Conservation (phyloP, 805 yeast genomes). For the Candida ponderosae region DNA sequence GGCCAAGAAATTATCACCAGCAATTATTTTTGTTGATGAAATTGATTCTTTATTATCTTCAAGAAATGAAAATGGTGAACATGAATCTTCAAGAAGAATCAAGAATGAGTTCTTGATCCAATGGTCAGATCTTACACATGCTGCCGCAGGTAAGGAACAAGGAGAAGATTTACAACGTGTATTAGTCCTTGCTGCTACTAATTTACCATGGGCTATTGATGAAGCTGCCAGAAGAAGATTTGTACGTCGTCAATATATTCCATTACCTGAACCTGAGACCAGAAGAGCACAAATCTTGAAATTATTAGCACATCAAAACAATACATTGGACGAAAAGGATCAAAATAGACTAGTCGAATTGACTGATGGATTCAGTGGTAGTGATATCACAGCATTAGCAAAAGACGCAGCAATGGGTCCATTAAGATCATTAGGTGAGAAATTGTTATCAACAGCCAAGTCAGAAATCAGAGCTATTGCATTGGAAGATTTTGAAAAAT, state of each 20-base stretch:
- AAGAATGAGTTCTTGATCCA: constrained; percentile 92
- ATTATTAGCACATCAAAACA: constrained; percentile 60
- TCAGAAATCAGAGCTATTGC: constrained; percentile 74
- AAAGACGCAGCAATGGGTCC: constrained; percentile 99
- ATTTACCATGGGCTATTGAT: constrained; percentile 94
- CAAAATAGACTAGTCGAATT: constrained; percentile 49
- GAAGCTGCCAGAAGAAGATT: constrained; percentile 96
- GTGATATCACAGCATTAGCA: constrained; percentile 90
- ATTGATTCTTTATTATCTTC: constrained; percentile 85
- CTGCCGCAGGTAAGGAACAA: constrained; percentile 58
- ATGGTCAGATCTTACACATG: constrained; percentile 89
- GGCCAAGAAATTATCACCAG: constrained; percentile 84
- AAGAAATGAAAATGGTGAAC: constrained; percentile 69
- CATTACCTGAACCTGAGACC: constrained; percentile 85
- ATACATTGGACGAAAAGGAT: constrained; percentile 59
- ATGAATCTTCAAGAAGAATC: constrained; percentile 85
- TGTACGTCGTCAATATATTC: constrained; percentile 88
- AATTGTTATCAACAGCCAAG: constrained; percentile 58
- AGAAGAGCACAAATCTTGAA: constrained; percentile 65
- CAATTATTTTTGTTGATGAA: constrained; percentile 93
- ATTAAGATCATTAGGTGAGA: constrained; percentile 81
- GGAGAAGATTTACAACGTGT: constrained; percentile 43
- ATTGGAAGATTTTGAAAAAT: constrained; percentile 65
- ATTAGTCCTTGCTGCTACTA: constrained; percentile 88
- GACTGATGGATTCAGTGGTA: constrained; percentile 87